phyloP scores from a whole-genome alignment of 495 filamentous ascomycete species.

The Amorphotheca resinae region DNA sequence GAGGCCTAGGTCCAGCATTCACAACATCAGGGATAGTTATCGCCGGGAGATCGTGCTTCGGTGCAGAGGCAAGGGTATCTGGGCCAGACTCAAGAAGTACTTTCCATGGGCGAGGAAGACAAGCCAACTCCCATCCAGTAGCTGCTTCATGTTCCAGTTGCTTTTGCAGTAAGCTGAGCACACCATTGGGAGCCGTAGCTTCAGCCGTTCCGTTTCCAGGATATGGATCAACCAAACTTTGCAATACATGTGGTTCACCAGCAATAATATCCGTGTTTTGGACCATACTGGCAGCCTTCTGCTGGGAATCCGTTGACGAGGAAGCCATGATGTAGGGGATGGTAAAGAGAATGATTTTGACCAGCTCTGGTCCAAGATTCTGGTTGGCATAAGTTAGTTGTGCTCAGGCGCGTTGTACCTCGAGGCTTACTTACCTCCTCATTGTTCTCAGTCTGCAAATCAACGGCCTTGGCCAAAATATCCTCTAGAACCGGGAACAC shows the following conservation, averaged over 20 bases:
- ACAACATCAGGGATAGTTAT: slow-evolving; percentile 66
- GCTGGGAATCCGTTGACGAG: slow-evolving; percentile 47
- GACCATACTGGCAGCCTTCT: slow-evolving; percentile 63
- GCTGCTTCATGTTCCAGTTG: slow-evolving; percentile 64
- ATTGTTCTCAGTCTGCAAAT: slow-evolving; percentile 79
- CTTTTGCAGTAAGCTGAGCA: slow-evolving; percentile 73
- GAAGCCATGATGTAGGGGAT: slow-evolving; percentile 83
- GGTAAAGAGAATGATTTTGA: slow-evolving; percentile 88
- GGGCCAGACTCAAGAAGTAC: slow-evolving; percentile 39
- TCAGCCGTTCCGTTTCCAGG: slow-evolving; percentile 41
- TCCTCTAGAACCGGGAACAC: slow-evolving; percentile 77
- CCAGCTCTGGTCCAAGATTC: slow-evolving; percentile 76
- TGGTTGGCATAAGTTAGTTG: slow-evolving; percentile 1
- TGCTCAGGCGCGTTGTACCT: background rate
- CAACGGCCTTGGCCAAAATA: slow-evolving; percentile 70
- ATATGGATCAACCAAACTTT: slow-evolving; percentile 75
- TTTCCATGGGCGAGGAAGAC: slow-evolving; percentile 77
- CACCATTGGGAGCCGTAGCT: slow-evolving; percentile 44
- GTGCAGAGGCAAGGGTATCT: slow-evolving; percentile 42
- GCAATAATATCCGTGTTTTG: slow-evolving; percentile 90
- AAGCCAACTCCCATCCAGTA: slow-evolving; percentile 61
- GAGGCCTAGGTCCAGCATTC: slow-evolving; percentile 53
- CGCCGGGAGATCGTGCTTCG: slow-evolving; percentile 63
- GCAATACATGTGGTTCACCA: slow-evolving; percentile 66
- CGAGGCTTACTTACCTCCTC: slow-evolving; percentile 62